Evolutionary conservation across 129 eudicot species (phyloP), one percentile per base, ranked within the genome.

Genomic region (Glebionis coronaria): DNA sequence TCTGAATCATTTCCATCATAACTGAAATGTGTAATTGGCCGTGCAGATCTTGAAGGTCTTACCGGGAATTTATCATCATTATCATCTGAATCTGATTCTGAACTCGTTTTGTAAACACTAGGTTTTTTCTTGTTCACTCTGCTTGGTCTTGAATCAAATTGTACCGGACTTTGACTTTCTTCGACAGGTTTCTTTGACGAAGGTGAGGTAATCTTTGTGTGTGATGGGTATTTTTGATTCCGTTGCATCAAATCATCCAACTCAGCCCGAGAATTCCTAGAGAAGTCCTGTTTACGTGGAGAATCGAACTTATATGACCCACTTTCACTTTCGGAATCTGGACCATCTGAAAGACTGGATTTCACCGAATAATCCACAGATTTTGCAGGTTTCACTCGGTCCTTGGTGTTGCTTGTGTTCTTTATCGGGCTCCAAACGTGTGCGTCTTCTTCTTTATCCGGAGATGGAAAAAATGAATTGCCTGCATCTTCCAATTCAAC

Each of bases 21-120:
- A 19, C 74, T 75, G 58, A 92, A 82, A 68, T 71, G 78, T 3
- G 60, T 8, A 45, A 55, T 79, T 54, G 90, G 80, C 66, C 82
- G 75, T 59, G 73, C 63, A 45, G 84, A 70, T 50, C 76, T 78
- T 3, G 55, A 71, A 11, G 73, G 65, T 21, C 63, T 70, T 10
- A 12, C 53, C 10, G 63, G 50, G 5, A 49, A 29, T 69, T 78
- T 80, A 16, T 80, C 87, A 42, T 49, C 80, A 44, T 84, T 70
- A 70, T 76, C 75, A 13, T 80, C 86, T 56, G 72, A 69, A 64
- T 80, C 96, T 9, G 81, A 81, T 70, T 76, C 82, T 28, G 83
- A 73, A 44, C 57, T 72, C 9, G 66, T 12, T 9, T 10, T 50
- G 0, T 79, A 67, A 16, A 53, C 67, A 53, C 68, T 74, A 14